Evolutionary conservation across 23 red algal species (phyloP), one percentile per base, ranked within the genome.

Genomic region (Chondrus crispus): DNA sequence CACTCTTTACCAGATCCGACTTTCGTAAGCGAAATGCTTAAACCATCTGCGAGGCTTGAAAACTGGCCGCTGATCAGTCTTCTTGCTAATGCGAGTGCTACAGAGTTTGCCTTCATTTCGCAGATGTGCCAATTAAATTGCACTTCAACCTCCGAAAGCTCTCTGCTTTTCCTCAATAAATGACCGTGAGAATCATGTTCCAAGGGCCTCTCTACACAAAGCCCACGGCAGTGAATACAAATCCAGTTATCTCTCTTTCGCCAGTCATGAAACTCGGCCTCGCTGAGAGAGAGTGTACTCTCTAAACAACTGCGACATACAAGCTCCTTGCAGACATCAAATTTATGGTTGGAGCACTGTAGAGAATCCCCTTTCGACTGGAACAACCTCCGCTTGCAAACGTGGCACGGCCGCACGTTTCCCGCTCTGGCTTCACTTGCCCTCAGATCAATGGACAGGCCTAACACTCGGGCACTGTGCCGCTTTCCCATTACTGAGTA

Each of bases 401-500:
- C 33, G 62, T 91, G 88, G 63, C 88, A 91, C 2, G 74, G 45
- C 40, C 62, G 44, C 2, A 57, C 62, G 45, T 55, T 30, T 7
- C 88, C 88, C 28, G 44, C 35, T 24, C 74, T 60, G 49, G 43
- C 82, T 64, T 81, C 69, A 68, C 74, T 70, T 26, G 30, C 41
- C 24, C 51, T 7, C 74, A 14, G 64, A 66, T 91, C 74, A 48
- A 91, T 62, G 22, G 88, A 55, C 10, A 91, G 52, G 22, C 88
- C 76, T 18, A 91, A 82, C 11, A 82, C 88, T 69, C 76, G 74
- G 40, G 72, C 88, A 33, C 88, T 91, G 41, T 80, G 74, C 3
- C 82, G 91, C 38, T 94, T 94, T 43, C 91, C 91, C 81, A 94
- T 85, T 10, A 85, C 80, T 36, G 91, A 94, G 51, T 85, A 63